phyloP scores from a whole-genome alignment of 306 rosid species.

The Dalbergia cultrata region DNA sequence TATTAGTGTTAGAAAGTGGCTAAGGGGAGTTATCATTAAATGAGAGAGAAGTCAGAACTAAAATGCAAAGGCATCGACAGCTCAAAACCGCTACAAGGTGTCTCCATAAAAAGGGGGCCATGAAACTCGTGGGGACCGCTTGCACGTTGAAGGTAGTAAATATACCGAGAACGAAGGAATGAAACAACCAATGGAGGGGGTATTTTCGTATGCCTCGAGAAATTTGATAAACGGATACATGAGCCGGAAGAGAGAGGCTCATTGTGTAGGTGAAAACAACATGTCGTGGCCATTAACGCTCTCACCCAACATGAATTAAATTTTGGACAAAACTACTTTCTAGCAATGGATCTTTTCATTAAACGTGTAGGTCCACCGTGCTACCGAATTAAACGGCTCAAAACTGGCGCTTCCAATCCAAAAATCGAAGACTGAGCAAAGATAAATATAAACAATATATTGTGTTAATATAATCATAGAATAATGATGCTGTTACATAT shows the following conservation, averaged over 20 bases:
- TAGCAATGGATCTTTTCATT: background rate
- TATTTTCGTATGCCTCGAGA: background rate
- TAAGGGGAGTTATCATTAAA: slow-evolving; percentile 25
- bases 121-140: slow-evolving; percentile 30
- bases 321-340: slow-evolving; percentile 7
- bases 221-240: background rate
- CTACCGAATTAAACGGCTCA: slow-evolving; percentile 6
- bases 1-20: slow-evolving; percentile 42
- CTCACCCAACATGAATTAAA: slow-evolving; percentile 56
- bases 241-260: slow-evolving; percentile 17
- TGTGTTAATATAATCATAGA: background rate
- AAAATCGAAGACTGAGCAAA: slow-evolving; percentile 15
- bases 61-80: slow-evolving; percentile 21
- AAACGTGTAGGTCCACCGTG: background rate
- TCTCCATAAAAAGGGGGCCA: slow-evolving; percentile 29
- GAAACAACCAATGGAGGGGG: background rate
- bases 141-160: slow-evolving; percentile 26
- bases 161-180: background rate
- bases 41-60: slow-evolving; percentile 16
- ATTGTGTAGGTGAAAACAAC: slow-evolving; percentile 37
- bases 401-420: background rate
- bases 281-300: slow-evolving; percentile 33
- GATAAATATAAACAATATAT: background rate
- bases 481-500: background rate
- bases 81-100: slow-evolving; percentile 34